Conservation (phyloP, 345 rosid genomes). For the Cardamine chenopodiifolia region DNA sequence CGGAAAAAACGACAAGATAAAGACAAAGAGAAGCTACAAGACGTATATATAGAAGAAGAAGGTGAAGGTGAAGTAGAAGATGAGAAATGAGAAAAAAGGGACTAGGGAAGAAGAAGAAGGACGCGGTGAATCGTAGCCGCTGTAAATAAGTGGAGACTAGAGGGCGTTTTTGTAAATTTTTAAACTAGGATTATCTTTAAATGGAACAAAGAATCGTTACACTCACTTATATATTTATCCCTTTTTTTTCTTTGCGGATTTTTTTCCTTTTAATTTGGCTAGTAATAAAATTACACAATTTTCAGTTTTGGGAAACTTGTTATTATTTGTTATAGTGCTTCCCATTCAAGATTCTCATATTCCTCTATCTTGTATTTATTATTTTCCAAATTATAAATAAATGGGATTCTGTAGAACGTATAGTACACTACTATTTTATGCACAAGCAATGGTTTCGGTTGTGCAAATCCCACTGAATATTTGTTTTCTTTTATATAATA, state of each 20-base stretch:
- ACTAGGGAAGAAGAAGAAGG: conserved; percentile 53
- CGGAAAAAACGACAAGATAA: conserved; percentile 37
- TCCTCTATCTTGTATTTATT: conserved; percentile 16
- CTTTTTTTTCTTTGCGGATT: neutral
- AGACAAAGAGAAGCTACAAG: conserved; percentile 34
- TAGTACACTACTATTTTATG: conserved; percentile 13
- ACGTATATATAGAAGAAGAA: conserved; percentile 39
- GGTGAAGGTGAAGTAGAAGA: conserved; percentile 33
- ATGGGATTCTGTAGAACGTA: neutral
- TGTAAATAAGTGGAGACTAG: conserved; percentile 39
- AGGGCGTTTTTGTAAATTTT: conserved; percentile 18
- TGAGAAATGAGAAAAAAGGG: conserved; percentile 33
- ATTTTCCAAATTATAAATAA: neutral
- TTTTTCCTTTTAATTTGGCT: conserved; percentile 6
- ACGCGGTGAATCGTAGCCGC: conserved; percentile 38
- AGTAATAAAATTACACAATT: conserved; percentile 5
- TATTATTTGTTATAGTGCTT: neutral
- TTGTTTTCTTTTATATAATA: neutral
- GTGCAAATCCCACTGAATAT: conserved; percentile 4
- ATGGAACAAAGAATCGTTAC: conserved; percentile 43
- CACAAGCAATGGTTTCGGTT: conserved; percentile 12
- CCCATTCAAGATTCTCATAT: conserved; percentile 32
- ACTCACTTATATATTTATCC: conserved; percentile 30
- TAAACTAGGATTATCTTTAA: conserved; percentile 31
- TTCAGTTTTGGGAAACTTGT: conserved; percentile 33